Evolutionary conservation across 1,139 yeast genomes (phyloP), one percentile per base, ranked within the genome.

Genomic region (Dujonia santamariae): DNA sequence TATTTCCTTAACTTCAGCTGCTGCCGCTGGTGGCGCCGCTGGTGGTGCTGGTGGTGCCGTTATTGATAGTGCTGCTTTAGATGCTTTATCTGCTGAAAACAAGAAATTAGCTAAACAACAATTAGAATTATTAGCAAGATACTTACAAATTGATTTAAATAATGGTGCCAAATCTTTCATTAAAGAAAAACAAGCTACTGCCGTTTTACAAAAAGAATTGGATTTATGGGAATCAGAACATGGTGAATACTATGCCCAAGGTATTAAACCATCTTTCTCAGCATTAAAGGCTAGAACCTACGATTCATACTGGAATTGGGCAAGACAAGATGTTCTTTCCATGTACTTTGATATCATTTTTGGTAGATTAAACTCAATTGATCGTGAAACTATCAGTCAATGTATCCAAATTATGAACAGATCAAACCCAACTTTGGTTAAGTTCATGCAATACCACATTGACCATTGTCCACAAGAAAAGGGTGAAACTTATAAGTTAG

Each of bases 271-370:
- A 32, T 80, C 84, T 7, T 92, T 92, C 68, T 85, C 96, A 28
- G 75, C 94, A 43, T 76, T 85, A 67, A 92, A 92, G 70, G 95
- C 97, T 26, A 85, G 98, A 71, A 80, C 85, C 36, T 92, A 92
- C 61, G 97, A 92, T 63, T 88, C 97, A 19, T 88, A 90, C 64
- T 92, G 98, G 98, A 94, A 94, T 65, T 92, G 98, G 98, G 97
- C 97, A 30, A 85, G 97, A 66, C 98, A 92, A 70, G 96, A 94
- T 60, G 85, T 94, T 42, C 69, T 92, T 50, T 80, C 90, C 35
- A 84, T 92, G 88, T 92, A 87, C 69, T 92, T 78, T 59, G 97
- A 92, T 64, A 87, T 92, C 52, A 87, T 92, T 52, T 94, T 92
- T 61, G 98, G 98, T 56, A 83, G 86, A 47, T 75, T 92, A 50